Evolutionary conservation across 352 stramenopile genomes (phyloP), one percentile per base, ranked within the genome.

Genomic region (Globisporangium solare): DNA sequence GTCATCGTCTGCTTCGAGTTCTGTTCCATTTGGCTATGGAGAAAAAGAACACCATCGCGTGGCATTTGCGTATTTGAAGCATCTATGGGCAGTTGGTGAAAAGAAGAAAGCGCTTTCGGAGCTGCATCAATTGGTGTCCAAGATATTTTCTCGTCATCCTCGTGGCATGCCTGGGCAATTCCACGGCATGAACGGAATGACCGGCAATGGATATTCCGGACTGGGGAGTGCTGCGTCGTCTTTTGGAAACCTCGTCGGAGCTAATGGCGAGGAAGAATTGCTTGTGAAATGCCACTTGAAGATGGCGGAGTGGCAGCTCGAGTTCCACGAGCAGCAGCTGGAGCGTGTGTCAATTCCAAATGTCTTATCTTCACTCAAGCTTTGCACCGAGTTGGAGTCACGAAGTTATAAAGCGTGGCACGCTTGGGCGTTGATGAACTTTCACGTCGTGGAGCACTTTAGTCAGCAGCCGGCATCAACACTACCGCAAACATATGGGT

Each of bases 361-460:
- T 17, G 88, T 95, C 12, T 56, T 96, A 24, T 59, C 61, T 8
- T 86, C 87, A 40, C 61, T 96, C 14, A 67, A 79, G 45, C 55
- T 82, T 24, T 89, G 82, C 49, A 93, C 81, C 0, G 68, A 92
- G 46, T 58, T 91, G 14, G 83, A 94, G 46, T 75, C 76, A 22
- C 69, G 67, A 20, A 90, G 76, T 50, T 90, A 90, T 64, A 90
- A 90, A 58, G 94, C 96, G 27, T 99, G 94, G 88, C 97, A 99
- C 72, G 85, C 84, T 8, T 99, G 96, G 96, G 96, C 96, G 13
- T 68, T 99, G 43, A 90, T 98, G 58, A 99, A 99, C 70, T 99
- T 98, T 66, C 82, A 97, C 39, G 84, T 98, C 15, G 94, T 97
- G 12, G 83, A 98, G 66, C 83, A 98, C 54, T 88, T 80, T 54